phyloP scores from a whole-genome alignment of 2,329 filamentous ascomycete genomes.

The Verticillium alfalfae region DNA sequence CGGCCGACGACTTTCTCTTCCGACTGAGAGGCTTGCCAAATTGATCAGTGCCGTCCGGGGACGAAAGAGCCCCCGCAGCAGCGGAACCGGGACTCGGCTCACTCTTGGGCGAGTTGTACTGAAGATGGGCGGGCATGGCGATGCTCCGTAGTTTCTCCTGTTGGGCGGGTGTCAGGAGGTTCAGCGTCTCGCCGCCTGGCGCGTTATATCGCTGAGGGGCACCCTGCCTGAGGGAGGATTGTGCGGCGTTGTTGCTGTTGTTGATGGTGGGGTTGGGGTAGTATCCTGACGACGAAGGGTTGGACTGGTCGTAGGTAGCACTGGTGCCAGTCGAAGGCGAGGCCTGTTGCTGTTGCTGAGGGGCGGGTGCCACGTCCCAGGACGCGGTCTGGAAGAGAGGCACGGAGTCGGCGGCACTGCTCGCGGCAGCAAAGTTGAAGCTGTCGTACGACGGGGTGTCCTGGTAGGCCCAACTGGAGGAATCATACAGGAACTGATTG shows the following conservation, averaged over 20 bases:
- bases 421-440: slow-evolving; percentile 27
- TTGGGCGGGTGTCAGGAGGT: slow-evolving; percentile 48
- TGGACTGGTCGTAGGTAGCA: slow-evolving; percentile 23
- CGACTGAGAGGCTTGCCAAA: slow-evolving; percentile 41
- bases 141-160: slow-evolving; percentile 58
- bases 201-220: slow-evolving; percentile 3
- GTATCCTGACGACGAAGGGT: slow-evolving; percentile 28
- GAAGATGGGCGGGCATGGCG: slow-evolving; percentile 58
- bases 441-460: slow-evolving; percentile 39
- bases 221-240: slow-evolving; percentile 3
- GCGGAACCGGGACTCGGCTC: slow-evolving; percentile 54
- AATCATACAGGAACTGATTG: slow-evolving; percentile 24
- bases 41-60: slow-evolving; percentile 46
- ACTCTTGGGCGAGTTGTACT: slow-evolving; percentile 54
- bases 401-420: slow-evolving; percentile 25
- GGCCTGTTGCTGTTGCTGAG: slow-evolving; percentile 20
- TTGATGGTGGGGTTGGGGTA: slow-evolving; percentile 23
- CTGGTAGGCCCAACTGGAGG: slow-evolving; percentile 43
- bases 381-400: slow-evolving; percentile 24
- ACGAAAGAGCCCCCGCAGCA: slow-evolving; percentile 39
- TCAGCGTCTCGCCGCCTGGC: slow-evolving; percentile 9
- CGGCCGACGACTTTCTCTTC: slow-evolving; percentile 66
- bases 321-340: neutral
- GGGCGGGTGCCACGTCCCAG: slow-evolving; percentile 27
- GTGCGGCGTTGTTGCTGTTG: slow-evolving; percentile 13